These are phyloP conservation scores for Boletus speciosus DNA, from an alignment of 768 basidiomycete species.

Conservation along the genomic window DNA sequence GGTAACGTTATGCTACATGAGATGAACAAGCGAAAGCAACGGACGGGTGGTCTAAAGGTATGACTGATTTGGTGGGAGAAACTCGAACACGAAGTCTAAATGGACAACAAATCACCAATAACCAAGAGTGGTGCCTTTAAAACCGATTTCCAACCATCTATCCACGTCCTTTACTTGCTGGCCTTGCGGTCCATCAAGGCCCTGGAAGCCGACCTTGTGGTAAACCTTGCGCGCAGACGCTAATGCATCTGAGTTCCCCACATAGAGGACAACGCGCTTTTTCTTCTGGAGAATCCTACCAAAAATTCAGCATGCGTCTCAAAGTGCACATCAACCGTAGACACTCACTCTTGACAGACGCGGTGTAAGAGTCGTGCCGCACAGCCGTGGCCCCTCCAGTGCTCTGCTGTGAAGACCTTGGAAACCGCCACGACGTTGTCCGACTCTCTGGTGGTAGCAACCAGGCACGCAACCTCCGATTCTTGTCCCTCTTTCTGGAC, in stretches of 20 bases:
- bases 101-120: slow-evolving; percentile 10
- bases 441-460: slow-evolving; percentile 64
- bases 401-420: slow-evolving; percentile 63
- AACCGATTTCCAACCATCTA: slow-evolving; percentile 18
- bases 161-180: slow-evolving; percentile 14
- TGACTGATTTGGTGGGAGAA: background rate
- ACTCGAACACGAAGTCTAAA: too few relatives aligned
- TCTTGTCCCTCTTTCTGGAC: slow-evolving; percentile 24
- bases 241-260: slow-evolving; percentile 37
- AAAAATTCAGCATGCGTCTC: slow-evolving; percentile 1
- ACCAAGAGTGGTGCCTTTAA: slow-evolving; percentile 10
- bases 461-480: slow-evolving; percentile 57
- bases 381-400: slow-evolving; percentile 47
- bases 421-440: slow-evolving; percentile 57
- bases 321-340: background rate
- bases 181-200: slow-evolving; percentile 2
- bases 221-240: slow-evolving; percentile 20
- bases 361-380: slow-evolving; percentile 59
- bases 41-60: background rate
- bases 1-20: slow-evolving; percentile 16
- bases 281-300: slow-evolving; percentile 36
- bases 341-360: slow-evolving; percentile 53
- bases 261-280: slow-evolving; percentile 50
- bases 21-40: background rate
- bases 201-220: slow-evolving; percentile 22